Conservation (phyloP, 495 filamentous ascomycete genomes). For the Penicillium daleae region DNA sequence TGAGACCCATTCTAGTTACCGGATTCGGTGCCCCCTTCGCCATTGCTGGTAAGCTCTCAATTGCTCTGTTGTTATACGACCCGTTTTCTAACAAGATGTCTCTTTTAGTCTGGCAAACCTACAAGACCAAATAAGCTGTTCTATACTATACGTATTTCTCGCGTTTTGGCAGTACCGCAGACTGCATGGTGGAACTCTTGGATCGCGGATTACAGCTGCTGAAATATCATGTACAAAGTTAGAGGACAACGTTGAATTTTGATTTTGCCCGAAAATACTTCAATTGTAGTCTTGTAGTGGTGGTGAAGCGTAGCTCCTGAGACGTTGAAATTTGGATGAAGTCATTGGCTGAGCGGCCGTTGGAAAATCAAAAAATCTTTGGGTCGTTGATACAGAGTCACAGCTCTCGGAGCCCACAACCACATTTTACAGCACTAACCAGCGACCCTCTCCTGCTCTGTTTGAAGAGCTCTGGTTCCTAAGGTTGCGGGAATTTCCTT, state of each 20-base stretch:
- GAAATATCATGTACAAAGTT: conserved; percentile 50
- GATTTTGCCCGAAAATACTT: conserved; percentile 15
- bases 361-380: conserved; percentile 53
- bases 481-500: conserved; percentile 9
- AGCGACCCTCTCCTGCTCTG: not conserved
- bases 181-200: conserved; percentile 30
- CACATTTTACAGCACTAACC: conserved; percentile 19
- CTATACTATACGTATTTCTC: conserved; percentile 19
- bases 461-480: conserved; percentile 3
- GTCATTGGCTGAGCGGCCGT: conserved; percentile 52
- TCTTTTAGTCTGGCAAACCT: conserved; percentile 79
- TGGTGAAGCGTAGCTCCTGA: conserved; percentile 19
- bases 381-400: conserved; percentile 35
- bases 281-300: conserved; percentile 31
- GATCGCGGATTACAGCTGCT: conserved; percentile 28
- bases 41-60: conserved; percentile 70
- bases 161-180: conserved; percentile 25
- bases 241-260: conserved; percentile 43
- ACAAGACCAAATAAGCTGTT: conserved; percentile 61
- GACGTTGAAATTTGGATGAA: conserved; percentile 53
- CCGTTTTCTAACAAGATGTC: conserved; percentile 30
- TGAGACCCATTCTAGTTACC: conserved; percentile 48
- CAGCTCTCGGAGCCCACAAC: conserved; percentile 27
- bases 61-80: not conserved
- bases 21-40: conserved; percentile 82